Base-by-base conservation (phyloP, 2,329 filamentous ascomycete species). In the Clathrospora elynae region DNA sequence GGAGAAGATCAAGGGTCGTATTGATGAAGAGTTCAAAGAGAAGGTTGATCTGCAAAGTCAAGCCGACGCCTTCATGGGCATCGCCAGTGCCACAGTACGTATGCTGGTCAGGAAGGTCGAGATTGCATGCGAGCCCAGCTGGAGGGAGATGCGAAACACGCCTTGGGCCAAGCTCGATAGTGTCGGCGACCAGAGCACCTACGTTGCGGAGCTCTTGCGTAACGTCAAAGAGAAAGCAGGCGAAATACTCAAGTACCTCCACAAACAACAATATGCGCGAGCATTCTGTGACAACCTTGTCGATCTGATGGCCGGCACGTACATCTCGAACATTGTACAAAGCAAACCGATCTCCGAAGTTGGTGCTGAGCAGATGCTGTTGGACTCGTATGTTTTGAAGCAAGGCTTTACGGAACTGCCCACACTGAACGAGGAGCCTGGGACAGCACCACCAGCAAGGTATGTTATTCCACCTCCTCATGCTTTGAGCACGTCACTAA, bases 211-310 rank as follows among this genome's bases (percentile, higher is more conserved):
- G 67, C 77, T 99, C 2, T 73, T 96, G 32, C 81, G 79, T 36
- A 82, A 84, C 43, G 79, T 95, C 45, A 88, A 90, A 62, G 75
- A 78, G 3, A 85, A 84, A 52, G 81, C 87, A 10, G 79, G 80
- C 18, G 88, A 93, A 60, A 87, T 95, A 2, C 71, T 99, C 28
- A 81, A 79, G 4, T 73, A 90, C 32, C 76, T 97, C 8, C 84
- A 87, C 53, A 97, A 99, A 72, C 89, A 87, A 57, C 91, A 96
- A 66, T 99, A 97, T 68, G 89, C 91, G 7, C 81, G 93, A 46
- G 91, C 93, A 0, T 96, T 97, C 66, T 95, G 89, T 58, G 93
- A 99, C 70, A 92, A 97, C 53, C 75, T 97, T n/a, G 88, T 97
- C 25, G 93, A 99, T 67, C 80, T 88, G 51, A 75, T 97, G 51